Evolutionary conservation across 2,329 filamentous ascomycete species (phyloP).

Genomic region (Keithomyces neogunnii): DNA sequence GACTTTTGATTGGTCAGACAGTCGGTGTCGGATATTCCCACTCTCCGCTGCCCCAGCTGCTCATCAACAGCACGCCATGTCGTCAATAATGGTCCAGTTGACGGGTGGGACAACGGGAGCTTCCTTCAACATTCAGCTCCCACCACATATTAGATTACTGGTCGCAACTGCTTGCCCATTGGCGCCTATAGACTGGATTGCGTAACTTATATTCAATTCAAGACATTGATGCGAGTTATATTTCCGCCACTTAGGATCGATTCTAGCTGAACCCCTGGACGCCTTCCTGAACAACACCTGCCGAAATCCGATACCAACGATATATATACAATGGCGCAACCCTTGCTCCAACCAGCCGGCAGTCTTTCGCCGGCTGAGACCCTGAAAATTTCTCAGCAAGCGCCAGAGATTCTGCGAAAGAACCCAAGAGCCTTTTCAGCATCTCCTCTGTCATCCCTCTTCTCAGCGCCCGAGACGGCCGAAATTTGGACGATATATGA

Average conservation of each 20-base stretch:
- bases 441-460: constrained; percentile 44
- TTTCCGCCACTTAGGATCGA: background rate
- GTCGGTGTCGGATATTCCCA: constrained; percentile 4
- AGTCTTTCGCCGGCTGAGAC: constrained; percentile 48
- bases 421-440: constrained; percentile 45
- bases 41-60: background rate
- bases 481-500: constrained; percentile 83
- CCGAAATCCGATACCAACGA: background rate
- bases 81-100: background rate
- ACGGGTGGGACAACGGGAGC: background rate
- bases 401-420: constrained; percentile 45
- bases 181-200: background rate
- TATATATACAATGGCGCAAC: constrained; percentile 33
- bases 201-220: background rate
- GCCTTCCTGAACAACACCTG: background rate
- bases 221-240: background rate
- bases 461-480: constrained; percentile 56
- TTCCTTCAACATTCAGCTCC: background rate
- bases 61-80: background rate
- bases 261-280: background rate
- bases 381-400: constrained; percentile 51
- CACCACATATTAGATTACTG: background rate
- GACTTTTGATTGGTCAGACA: background rate
- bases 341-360: constrained; percentile 48
- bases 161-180: background rate